Evolutionary conservation across 495 filamentous ascomycete genomes (phyloP), one percentile per base, ranked within the genome.

Genomic region (Cudoniella acicularis): DNA sequence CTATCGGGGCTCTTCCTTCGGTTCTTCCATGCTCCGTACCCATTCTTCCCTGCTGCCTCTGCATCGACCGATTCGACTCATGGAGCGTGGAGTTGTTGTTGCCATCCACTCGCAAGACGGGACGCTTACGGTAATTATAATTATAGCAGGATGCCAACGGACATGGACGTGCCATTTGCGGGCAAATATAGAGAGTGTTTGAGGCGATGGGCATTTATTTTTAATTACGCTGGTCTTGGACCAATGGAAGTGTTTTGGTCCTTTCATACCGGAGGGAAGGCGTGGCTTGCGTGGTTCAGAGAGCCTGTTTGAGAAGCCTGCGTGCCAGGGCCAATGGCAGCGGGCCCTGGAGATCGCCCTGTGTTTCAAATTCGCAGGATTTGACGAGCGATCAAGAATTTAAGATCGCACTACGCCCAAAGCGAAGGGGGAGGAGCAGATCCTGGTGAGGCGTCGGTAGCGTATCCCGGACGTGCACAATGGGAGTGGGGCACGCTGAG

Each of bases 191-290:
- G 21, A 53, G 30, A 51, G 49, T 51, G 25, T 51, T 27, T n/a
- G 22, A 6, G 22, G 49, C 49, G 49, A n/a, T n/a, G 50, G 11
- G 18, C 30, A 30, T 24, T 21, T 18, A 18, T 36, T 46, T 55
- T 55, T 46, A 21, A 27, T 53, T 47, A 27, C 42, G 13, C 50
- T 25, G 20, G 21, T 10, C 23, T 48, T 21, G 6, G 26, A 26
- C 18, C 22, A 36, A 36, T 25, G 21, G 40, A 42, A 47, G 45
- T 49, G 42, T 43, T 49, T 6, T 49, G 57, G 51, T 60, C 43
- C 51, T 54, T 49, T 55, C 57, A 60, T 60, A 49, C 17, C 57
- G 50, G 57, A 54, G 13, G 57, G 26, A 36, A 54, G 50, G 49
- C 49, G 49, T 46, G 42, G 57, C 57, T 60, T 45, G 52, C 50